Evolutionary conservation across 1,284 basidiomycete genomes (phyloP).

Genomic region (Lentinula novae-zelandiae): DNA sequence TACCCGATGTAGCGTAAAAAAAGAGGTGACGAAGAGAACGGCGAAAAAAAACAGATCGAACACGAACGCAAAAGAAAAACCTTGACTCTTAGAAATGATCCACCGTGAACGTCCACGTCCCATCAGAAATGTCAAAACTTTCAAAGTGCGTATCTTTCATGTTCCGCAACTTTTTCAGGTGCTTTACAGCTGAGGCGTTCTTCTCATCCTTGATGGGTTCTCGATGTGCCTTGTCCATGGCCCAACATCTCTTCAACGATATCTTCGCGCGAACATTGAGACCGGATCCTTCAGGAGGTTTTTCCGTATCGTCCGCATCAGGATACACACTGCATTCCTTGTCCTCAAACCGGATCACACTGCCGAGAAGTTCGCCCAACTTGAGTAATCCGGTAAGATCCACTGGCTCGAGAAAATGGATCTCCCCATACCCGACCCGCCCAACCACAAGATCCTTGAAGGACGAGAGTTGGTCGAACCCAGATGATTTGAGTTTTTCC

Average conservation of each 20-base stretch:
- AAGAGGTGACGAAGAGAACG: background rate
- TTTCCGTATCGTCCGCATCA: constrained; percentile 76
- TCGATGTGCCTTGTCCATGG: constrained; percentile 87
- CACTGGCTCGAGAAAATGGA: constrained; percentile 88
- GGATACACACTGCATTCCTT: constrained; percentile 95
- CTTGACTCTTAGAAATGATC: constrained; percentile 71
- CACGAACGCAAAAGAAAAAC: background rate
- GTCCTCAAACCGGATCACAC: constrained; percentile 85
- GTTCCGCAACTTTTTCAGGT: constrained; percentile 80
- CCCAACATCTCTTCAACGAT: constrained; percentile 82
- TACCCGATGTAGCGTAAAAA: background rate
- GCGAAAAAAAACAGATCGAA: background rate
- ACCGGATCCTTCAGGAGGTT: constrained; percentile 80
- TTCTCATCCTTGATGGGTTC: constrained; percentile 85
- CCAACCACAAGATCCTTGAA: constrained; percentile 83
- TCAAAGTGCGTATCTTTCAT: constrained; percentile 89
- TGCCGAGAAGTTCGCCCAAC: constrained; percentile 82
- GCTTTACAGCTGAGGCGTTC: constrained; percentile 71
- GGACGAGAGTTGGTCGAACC: constrained; percentile 69
- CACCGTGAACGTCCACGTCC: constrained; percentile 92
- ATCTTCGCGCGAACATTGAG: constrained; percentile 88
- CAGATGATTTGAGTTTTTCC: constrained; percentile 61
- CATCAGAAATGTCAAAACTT: constrained; percentile 74
- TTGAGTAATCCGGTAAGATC: constrained; percentile 86
- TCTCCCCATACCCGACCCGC: constrained; percentile 86